Evolutionary conservation across 768 basidiomycete genomes (phyloP).

Genomic region (Paxillus ammoniavirescens): DNA sequence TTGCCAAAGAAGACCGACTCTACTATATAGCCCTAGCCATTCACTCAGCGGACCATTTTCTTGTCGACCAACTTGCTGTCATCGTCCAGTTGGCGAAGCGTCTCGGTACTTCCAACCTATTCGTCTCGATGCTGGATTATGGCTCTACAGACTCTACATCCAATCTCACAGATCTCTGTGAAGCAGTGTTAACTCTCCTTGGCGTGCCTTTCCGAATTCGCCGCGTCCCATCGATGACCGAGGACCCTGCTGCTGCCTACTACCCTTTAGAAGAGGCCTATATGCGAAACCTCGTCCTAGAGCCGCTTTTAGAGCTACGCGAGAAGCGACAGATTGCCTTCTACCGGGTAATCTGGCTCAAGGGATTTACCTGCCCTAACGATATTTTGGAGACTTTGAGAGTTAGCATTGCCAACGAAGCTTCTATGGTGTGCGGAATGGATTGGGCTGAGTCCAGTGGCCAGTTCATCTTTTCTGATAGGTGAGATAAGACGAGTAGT

Average conservation of each 20-base stretch:
- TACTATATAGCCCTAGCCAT: constrained; percentile 96
- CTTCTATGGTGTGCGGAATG: constrained; percentile 99
- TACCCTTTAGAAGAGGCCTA: constrained; percentile 96
- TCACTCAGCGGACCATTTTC: constrained; percentile 98
- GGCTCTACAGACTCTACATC: constrained; percentile 94
- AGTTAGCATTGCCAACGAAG: constrained; percentile 86
- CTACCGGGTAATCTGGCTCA: constrained; percentile 92
- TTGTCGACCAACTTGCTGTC: constrained; percentile 96
- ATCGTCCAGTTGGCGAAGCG: constrained; percentile 95
- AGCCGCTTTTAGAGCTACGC: constrained; percentile 83
- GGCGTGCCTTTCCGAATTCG: constrained; percentile 92
- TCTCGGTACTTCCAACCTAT: constrained; percentile 84
- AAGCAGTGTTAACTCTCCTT: constrained; percentile 90
- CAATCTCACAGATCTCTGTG: constrained; percentile 90
- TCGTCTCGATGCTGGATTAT: constrained; percentile 98
- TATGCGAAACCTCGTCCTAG: constrained; percentile 88
- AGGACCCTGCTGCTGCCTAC: constrained; percentile 82
- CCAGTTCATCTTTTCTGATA: constrained; percentile 96
- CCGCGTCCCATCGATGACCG: constrained; percentile 91
- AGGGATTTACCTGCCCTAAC: constrained; percentile 98
- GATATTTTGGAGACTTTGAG: constrained; percentile 96
- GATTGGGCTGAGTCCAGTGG: constrained; percentile 99
- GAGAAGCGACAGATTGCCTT: constrained; percentile 79
- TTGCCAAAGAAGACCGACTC: constrained; percentile 76
- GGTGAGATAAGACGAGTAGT: constrained; percentile 46